These are phyloP conservation scores for Hansenula lynferdii DNA, from an alignment of 1,139 yeast genomes.

Conservation along the genomic window DNA sequence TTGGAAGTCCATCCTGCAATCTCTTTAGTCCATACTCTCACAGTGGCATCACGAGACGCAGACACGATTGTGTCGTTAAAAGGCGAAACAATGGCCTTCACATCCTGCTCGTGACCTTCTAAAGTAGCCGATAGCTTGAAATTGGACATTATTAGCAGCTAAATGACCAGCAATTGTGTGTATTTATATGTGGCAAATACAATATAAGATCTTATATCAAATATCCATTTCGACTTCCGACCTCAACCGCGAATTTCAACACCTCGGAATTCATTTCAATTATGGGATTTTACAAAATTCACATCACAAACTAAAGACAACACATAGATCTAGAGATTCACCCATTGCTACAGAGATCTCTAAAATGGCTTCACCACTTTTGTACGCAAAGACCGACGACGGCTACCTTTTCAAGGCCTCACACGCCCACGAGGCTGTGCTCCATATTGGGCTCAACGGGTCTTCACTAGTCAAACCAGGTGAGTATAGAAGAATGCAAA, in stretches of 20 bases:
- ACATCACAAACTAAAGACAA: too few relatives aligned
- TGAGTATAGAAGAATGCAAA: constrained; percentile 4
- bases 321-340: too few relatives aligned
- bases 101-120: constrained; percentile 76
- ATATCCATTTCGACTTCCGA: too few relatives aligned
- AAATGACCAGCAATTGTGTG: too few relatives aligned
- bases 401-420: constrained; percentile 23
- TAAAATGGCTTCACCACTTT: constrained; percentile 21
- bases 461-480: constrained; percentile 18
- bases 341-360: too few relatives aligned
- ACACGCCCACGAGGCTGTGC: constrained; percentile 15
- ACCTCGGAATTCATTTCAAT: too few relatives aligned
- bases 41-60: constrained; percentile 80
- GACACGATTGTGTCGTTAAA: constrained; percentile 48
- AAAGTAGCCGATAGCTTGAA: constrained; percentile 41
- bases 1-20: constrained; percentile 32
- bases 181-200: too few relatives aligned
- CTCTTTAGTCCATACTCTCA: constrained; percentile 53
- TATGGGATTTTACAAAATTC: too few relatives aligned
- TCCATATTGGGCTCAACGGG: constrained; percentile 20
- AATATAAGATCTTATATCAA: too few relatives aligned
- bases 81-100: constrained; percentile 51
- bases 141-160: constrained; percentile 5
- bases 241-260: too few relatives aligned
- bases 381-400: constrained; percentile 22